These are phyloP conservation scores for Dimargaris verticillata DNA, from an alignment of 192 early-diverging fungal genomes.

Conservation along the genomic window DNA sequence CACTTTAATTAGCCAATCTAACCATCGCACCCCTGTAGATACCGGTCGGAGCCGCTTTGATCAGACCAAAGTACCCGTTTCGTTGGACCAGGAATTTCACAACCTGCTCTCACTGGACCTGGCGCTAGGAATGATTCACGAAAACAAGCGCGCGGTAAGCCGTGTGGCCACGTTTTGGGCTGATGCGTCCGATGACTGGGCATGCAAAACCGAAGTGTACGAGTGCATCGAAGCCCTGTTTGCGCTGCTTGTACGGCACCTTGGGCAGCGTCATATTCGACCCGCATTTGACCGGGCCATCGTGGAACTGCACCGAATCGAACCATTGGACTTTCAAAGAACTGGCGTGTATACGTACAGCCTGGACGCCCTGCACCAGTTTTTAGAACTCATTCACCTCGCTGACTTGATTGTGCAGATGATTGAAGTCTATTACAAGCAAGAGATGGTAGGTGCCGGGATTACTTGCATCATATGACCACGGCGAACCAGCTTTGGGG, in stretches of 20 bases:
- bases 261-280: constrained; percentile 38
- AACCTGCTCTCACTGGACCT: constrained; percentile 37
- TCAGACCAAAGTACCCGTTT: background rate
- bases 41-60: background rate
- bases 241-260: constrained; percentile 43
- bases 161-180: constrained; percentile 41
- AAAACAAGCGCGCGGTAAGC: constrained; percentile 62
- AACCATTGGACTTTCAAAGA: background rate
- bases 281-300: constrained; percentile 17
- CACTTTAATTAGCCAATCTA: background rate
- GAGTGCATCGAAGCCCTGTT: constrained; percentile 59
- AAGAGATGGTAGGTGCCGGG: constrained; percentile 68
- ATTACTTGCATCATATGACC: background rate
- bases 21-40: background rate
- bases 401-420: constrained; percentile 87
- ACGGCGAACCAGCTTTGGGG: constrained; percentile 10
- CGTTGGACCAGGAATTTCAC: background rate
- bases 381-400: constrained; percentile 90
- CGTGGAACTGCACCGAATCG: background rate
- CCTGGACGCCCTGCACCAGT: constrained; percentile 52
- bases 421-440: constrained; percentile 82
- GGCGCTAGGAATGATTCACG: constrained; percentile 71
- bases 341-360: constrained; percentile 14
- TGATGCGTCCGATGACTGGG: constrained; percentile 36
- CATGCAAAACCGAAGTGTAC: constrained; percentile 39